These are phyloP conservation scores for Boletus insuetus DNA, from an alignment of 768 basidiomycete genomes.

Conservation along the genomic window DNA sequence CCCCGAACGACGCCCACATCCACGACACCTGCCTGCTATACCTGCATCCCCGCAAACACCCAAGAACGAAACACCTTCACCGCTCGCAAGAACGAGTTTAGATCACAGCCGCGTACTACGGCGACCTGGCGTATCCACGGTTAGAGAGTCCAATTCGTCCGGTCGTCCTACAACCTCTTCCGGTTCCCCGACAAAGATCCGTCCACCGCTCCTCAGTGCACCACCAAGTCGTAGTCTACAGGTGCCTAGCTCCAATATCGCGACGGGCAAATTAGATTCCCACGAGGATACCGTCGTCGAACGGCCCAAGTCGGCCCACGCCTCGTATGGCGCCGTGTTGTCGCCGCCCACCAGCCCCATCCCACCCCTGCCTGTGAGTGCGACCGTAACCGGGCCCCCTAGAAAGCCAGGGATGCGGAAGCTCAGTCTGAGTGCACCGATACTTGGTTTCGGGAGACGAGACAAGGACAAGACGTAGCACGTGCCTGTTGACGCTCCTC, in stretches of 20 bases:
- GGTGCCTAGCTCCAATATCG: background rate
- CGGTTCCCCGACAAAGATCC: slow-evolving; percentile 20
- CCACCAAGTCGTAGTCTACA: background rate
- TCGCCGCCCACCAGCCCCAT: slow-evolving; percentile 14
- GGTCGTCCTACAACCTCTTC: slow-evolving; percentile 42
- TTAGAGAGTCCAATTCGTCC: background rate
- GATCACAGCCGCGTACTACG: slow-evolving; percentile 15
- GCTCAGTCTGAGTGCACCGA: slow-evolving; percentile 63
- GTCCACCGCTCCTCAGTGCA: background rate
- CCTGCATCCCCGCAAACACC: slow-evolving; percentile 30
- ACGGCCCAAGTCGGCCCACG: slow-evolving; percentile 29
- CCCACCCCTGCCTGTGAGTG: slow-evolving; percentile 19
- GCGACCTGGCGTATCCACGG: slow-evolving; percentile 6
- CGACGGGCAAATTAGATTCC: slow-evolving; percentile 2
- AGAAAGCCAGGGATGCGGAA: slow-evolving; percentile 52
- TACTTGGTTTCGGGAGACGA: slow-evolving; percentile 53
- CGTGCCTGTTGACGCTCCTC: background rate
- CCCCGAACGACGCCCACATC: slow-evolving; percentile 8
- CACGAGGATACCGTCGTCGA: background rate
- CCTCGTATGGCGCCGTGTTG: slow-evolving; percentile 17
- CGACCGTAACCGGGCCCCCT: slow-evolving; percentile 11
- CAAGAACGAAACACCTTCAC: slow-evolving; percentile 16
- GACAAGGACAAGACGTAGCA: slow-evolving; percentile 44
- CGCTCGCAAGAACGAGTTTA: slow-evolving; percentile 15
- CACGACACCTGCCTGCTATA: slow-evolving; percentile 25